These are phyloP conservation scores for Rhododendron molle DNA, from an alignment of 148 eudicot species.

Conservation along the genomic window DNA sequence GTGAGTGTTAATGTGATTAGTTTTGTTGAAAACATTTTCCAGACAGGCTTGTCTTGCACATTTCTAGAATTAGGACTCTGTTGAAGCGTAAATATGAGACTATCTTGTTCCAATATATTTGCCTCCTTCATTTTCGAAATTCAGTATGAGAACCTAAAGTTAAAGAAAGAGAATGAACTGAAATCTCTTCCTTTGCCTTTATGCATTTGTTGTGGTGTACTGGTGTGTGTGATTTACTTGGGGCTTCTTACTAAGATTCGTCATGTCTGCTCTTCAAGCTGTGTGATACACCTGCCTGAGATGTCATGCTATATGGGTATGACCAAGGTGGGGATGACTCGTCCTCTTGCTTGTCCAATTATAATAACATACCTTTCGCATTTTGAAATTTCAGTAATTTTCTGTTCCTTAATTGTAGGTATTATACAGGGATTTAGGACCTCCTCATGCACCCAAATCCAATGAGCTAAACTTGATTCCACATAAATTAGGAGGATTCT, in stretches of 20 bases:
- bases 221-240: neutral
- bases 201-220: neutral
- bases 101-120: no score
- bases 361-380: neutral
- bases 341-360: neutral
- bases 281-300: neutral
- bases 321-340: neutral
- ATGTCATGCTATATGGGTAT: neutral
- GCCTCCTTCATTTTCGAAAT: neutral
- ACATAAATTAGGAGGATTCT: neutral
- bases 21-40: neutral
- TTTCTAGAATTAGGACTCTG: neutral
- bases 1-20: neutral
- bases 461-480: neutral
- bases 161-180: neutral
- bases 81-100: neutral
- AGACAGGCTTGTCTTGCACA: neutral
- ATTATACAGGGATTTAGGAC: neutral
- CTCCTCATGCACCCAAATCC: neutral
- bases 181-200: neutral
- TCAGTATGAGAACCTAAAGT: neutral
- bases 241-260: neutral
- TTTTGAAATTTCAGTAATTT: neutral
- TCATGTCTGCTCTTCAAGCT: neutral
- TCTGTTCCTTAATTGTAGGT: neutral